Percentiles rank a stretch among this genome's conserved stretches.
These are phyloP conservation scores for Gaeumannomyces tritici DNA, from an alignment of 2,329 filamentous ascomycete genomes.

Conservation along the genomic window DNA sequence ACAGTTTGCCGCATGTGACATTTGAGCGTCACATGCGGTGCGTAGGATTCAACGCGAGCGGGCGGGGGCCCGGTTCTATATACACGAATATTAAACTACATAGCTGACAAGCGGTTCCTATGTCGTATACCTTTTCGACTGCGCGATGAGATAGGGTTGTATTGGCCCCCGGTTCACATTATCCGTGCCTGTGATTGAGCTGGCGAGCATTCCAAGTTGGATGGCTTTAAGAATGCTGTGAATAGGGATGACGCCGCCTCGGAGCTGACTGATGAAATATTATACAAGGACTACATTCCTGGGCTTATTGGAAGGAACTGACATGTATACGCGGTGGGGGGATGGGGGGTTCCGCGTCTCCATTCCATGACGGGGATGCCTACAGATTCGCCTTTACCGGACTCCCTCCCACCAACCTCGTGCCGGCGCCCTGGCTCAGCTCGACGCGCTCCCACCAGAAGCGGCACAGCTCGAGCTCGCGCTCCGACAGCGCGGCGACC, in stretches of 20 bases:
- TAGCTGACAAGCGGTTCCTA: not conserved
- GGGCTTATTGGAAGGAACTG: no score
- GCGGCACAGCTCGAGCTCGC: constrained; percentile 37
- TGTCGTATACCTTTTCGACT: no score
- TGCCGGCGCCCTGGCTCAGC: constrained; percentile 34
- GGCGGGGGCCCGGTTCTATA: not conserved
- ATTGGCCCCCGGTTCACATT: not conserved
- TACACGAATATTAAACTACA: not conserved
- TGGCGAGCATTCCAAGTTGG: no score
- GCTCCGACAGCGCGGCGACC: constrained; percentile 28
- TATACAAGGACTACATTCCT: no score
- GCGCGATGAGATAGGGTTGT: no score
- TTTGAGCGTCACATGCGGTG: not conserved
- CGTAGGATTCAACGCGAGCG: not conserved
- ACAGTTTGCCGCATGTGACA: not conserved
- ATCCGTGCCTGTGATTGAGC: not conserved
- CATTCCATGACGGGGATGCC: no score
- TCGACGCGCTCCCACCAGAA: constrained; percentile 53
- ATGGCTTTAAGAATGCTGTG: no score
- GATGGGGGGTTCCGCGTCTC: no score
- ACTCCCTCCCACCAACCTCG: not conserved
- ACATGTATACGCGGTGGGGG: no score
- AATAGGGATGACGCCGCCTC: no score
- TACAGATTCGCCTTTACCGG: not conserved
- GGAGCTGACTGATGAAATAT: no score